A percentile compares a stretch with the other conserved stretches of the same genome.
These are phyloP conservation scores for Mycosphaerella arachidis DNA, from an alignment of 2,329 filamentous ascomycete species.

Conservation along the genomic window DNA sequence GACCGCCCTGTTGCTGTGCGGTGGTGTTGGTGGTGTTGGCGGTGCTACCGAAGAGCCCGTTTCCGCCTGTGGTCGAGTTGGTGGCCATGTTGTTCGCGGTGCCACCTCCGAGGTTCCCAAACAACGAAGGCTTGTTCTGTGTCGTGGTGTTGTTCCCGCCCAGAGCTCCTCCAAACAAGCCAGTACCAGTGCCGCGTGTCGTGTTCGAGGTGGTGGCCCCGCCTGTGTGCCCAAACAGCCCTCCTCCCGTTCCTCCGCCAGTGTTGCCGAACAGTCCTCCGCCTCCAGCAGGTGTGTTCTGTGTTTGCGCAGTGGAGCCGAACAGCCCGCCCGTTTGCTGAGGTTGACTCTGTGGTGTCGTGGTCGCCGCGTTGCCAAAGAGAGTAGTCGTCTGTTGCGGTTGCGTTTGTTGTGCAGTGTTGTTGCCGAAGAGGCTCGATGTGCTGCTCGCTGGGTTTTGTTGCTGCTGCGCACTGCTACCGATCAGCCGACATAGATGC, in stretches of 20 bases:
- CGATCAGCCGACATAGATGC: not conserved
- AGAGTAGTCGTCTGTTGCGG: constrained; percentile 3
- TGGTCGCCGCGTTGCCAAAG: constrained; percentile 1
- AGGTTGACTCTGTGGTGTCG: constrained; percentile 11
- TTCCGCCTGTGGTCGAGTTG: constrained; percentile 8
- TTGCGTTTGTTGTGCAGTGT: constrained; percentile 15
- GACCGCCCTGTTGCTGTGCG: constrained; percentile 8
- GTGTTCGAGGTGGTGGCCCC: not conserved
- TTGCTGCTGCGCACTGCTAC: constrained; percentile 14
- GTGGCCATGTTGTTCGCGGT: constrained; percentile 3
- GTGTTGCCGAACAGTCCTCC: not conserved
- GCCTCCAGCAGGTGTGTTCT: constrained; percentile 20
- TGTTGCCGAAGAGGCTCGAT: constrained; percentile 5
- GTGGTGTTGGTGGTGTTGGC: constrained; percentile 18
- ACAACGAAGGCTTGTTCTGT: too few relatives aligned
- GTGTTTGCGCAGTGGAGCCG: constrained; percentile 15
- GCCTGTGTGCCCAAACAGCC: not conserved
- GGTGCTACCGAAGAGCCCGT: constrained; percentile 27
- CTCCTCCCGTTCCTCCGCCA: not conserved
- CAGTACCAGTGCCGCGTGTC: not conserved
- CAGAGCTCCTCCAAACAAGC: not conserved
- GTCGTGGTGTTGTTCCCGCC: not conserved
- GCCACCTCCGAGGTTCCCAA: constrained; percentile 4
- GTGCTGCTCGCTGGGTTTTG: constrained; percentile 8
- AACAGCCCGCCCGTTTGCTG: constrained; percentile 27